Conservation (phyloP, 192 early-diverging fungal species). For the Gaertneriomyces sp. region DNA sequence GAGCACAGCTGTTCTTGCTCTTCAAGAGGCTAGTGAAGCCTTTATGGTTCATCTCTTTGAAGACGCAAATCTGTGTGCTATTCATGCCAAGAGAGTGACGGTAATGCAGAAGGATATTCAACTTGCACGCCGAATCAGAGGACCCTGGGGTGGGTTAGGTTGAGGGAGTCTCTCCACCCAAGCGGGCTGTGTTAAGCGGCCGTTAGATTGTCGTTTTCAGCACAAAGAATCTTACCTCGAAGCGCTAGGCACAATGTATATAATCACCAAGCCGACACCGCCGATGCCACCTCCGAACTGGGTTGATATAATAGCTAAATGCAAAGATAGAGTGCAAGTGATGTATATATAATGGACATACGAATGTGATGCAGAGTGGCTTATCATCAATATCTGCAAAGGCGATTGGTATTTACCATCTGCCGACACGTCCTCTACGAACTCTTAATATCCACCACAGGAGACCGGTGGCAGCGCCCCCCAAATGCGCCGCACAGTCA, state of each 20-base stretch:
- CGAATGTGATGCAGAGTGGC: too few relatives aligned
- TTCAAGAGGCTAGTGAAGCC: slow-evolving; percentile 78
- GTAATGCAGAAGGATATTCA: slow-evolving; percentile 91
- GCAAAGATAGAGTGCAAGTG: too few relatives aligned
- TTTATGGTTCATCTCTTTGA: slow-evolving; percentile 84
- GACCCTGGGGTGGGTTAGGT: slow-evolving; percentile 72
- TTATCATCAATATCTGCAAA: background rate
- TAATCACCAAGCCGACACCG: too few relatives aligned
- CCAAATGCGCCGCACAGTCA: slow-evolving; percentile 40
- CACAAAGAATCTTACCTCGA: too few relatives aligned
- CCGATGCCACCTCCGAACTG: too few relatives aligned
- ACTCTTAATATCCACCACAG: slow-evolving; percentile 32
- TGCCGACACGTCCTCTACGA: slow-evolving; percentile 5
- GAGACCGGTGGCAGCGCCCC: slow-evolving; percentile 34
- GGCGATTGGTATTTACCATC: background rate
- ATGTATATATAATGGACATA: too few relatives aligned
- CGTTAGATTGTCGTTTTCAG: too few relatives aligned
- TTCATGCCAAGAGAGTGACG: slow-evolving; percentile 92
- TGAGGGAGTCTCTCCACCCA: slow-evolving; percentile 6
- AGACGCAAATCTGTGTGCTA: slow-evolving; percentile 90
- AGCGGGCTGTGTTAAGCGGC: too few relatives aligned
- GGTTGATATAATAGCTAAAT: too few relatives aligned
- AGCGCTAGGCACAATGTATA: too few relatives aligned
- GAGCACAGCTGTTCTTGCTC: slow-evolving; percentile 67
- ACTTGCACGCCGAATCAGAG: slow-evolving; percentile 82